Percentiles rank a stretch among this genome's conserved stretches.
These are phyloP conservation scores for Serpula lacrymans DNA, from an alignment of 768 basidiomycete genomes.

Conservation along the genomic window DNA sequence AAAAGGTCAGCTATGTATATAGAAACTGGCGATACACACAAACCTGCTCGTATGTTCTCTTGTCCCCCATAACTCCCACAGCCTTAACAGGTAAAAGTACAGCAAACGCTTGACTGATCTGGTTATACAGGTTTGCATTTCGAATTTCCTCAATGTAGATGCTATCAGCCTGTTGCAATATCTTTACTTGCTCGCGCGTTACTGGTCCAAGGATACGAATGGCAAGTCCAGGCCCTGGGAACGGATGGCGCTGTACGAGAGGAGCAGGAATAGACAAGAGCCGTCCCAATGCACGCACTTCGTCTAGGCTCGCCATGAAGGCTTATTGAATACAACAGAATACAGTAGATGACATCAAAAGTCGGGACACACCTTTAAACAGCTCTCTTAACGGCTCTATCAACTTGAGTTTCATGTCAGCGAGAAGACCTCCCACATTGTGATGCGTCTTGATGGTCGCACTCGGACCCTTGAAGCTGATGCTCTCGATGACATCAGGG, in stretches of 20 bases:
- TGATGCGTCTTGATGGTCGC: constrained; percentile 99
- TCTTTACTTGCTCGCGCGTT: constrained; percentile 87
- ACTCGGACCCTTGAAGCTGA: constrained; percentile 98
- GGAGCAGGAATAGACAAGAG: constrained; percentile 88
- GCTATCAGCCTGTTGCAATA: constrained; percentile 86
- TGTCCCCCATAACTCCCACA: constrained; percentile 97
- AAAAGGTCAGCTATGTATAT: constrained; percentile 4
- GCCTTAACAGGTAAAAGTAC: constrained; percentile 94
- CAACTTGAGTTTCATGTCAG: constrained; percentile 97
- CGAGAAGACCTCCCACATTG: constrained; percentile 94
- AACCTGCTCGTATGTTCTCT: constrained; percentile 92
- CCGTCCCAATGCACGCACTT: constrained; percentile 90
- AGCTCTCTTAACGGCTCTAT: constrained; percentile 97
- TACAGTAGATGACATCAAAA: neutral
- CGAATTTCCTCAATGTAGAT: constrained; percentile 99
- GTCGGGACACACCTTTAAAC: constrained; percentile 77
- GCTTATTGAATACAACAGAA: neutral
- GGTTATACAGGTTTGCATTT: constrained; percentile 85
- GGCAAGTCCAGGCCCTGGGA: constrained; percentile 97
- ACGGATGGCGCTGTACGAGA: constrained; percentile 94
- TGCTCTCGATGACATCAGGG: constrained; percentile 98
- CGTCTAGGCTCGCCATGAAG: constrained; percentile 52
- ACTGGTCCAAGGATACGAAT: constrained; percentile 98
- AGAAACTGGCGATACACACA: constrained; percentile 10
- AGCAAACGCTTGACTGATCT: constrained; percentile 95